Evolutionary conservation across 2,329 filamentous ascomycete genomes (phyloP).

Genomic region (Phoma herbarum): DNA sequence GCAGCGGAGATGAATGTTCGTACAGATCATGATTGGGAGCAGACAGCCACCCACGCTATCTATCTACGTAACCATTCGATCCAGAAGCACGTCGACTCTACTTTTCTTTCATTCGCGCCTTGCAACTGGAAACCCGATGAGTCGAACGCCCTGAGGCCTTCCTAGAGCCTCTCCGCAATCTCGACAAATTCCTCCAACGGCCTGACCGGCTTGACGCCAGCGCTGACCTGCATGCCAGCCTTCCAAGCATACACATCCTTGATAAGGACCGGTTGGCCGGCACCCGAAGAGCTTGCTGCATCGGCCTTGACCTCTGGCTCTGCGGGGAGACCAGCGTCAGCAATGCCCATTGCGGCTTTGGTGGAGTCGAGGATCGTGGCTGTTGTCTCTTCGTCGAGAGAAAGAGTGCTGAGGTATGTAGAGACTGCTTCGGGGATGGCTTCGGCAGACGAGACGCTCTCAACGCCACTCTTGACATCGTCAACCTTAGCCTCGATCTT

Average conservation of each 20-base stretch:
- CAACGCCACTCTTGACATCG: constrained; percentile 56
- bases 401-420: constrained; percentile 55
- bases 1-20: background rate
- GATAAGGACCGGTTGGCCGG: constrained; percentile 66
- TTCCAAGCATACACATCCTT: constrained; percentile 84
- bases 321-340: constrained; percentile 44
- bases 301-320: constrained; percentile 54
- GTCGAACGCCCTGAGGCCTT: background rate
- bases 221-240: constrained; percentile 74
- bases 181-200: constrained; percentile 89
- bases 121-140: background rate
- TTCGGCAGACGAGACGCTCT: constrained; percentile 55
- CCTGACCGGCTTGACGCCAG: constrained; percentile 75
- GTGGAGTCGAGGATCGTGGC: constrained; percentile 60
- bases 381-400: constrained; percentile 60
- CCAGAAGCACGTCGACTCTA: background rate
- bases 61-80: background rate
- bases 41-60: background rate
- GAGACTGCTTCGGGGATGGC: constrained; percentile 62
- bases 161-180: constrained; percentile 41
- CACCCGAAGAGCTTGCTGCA: constrained; percentile 35
- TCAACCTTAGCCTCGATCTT: constrained; percentile 56
- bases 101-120: background rate
- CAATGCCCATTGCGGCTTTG: constrained; percentile 56
- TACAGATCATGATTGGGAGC: background rate